Base-by-base conservation (phyloP, 1,284 basidiomycete species). In the Serendipita sp. region DNA sequence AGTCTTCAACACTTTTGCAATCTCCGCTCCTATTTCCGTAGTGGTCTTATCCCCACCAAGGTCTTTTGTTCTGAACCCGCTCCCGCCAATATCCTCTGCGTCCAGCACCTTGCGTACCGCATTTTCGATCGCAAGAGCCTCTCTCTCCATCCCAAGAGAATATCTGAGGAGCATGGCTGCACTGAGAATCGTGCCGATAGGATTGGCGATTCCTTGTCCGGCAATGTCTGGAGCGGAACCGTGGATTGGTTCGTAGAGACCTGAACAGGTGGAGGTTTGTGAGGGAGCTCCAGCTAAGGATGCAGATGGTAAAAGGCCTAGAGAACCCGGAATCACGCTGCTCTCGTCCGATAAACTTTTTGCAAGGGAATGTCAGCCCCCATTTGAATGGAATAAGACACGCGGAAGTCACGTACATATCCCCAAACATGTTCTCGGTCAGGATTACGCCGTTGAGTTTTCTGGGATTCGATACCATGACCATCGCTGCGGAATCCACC, bases 211-310 rank as follows among this genome's bases (percentile, higher is more conserved):
- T 35, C 91, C 91, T 72, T 91, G 79, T 1, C 93, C 93, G 4
- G 94, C 93, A 68, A 98, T 98, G 71, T 98, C 95, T 60, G 95
- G 95, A 1, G 95, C 95, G 38, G 92, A 95, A 61, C 91, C 91
- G 71, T 93, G 91, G 66, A 96, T 95, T 64, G 95, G 95, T 75
- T 99, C 95, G 77, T 99, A 99, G 62, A 99, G 77, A 60, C 96
- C 96, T 12, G 81, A 74, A 66, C 82, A 76, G 65, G 83, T 78
- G 34, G 83, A 82, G 15, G 73, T 76, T 34, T 85, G 78, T 45
- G 87, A 84, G 1, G 95, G 96, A 34, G 93, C 88, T 49, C 92
- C 93, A 3, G 93, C 90, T 13, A 97, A 82, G 8, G 93, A 97
- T 8, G 95, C 95, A 8, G 95, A 98, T 17, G 96, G 95, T 12